Base-by-base conservation (phyloP, 441 rosid species). In the Populus hybrid region DNA sequence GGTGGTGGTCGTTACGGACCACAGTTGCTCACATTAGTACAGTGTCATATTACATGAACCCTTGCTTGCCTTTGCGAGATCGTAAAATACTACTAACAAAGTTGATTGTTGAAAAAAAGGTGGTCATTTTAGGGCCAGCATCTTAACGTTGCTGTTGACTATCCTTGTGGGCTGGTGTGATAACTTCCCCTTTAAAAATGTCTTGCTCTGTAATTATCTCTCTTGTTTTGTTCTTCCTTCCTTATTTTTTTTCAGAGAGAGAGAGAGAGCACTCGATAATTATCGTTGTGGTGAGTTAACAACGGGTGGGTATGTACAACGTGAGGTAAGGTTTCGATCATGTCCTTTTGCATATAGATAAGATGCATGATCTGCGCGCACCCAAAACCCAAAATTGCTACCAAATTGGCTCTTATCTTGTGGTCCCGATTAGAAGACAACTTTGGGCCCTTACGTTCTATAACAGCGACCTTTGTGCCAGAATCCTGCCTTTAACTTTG, bases 81-180 rank as follows among this genome's bases (percentile, higher is more conserved):
- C 20, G 4, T 14, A 1, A 29, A 26, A 53, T 8, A 11, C 40
- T 29, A 74, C 11, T 6, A 6, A 38, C 73, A 56, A 73, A 38
- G 77, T 64, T 42, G 75, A 73, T 74, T 76, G 83, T 72, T 29
- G 31, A 70, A 79, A 83, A 73, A 63, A 68, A 45, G 36, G 31
- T 35, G 45, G 61, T 35, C 73, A 78, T 77, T 80, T 74, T 69
- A n/a, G 74, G 56, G 79, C 67, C 72, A 1, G 40, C 29, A 68
- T 79, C 11, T 53, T 61, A 38, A 70, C 79, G 82, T 76, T 85
- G 33, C 74, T 45, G 12, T 2, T 82, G 29, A 3, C 31, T 29
- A 29, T 29, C 31, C 31, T 29, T 29, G 31, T 29, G 31, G 31
- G 31, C 31, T 29, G 65, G 42, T 68, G 40, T 68, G 74, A 38